Evolutionary conservation across 495 filamentous ascomycete species (phyloP), one percentile per base, ranked within the genome.

Genomic region (Penicillium desertorum): DNA sequence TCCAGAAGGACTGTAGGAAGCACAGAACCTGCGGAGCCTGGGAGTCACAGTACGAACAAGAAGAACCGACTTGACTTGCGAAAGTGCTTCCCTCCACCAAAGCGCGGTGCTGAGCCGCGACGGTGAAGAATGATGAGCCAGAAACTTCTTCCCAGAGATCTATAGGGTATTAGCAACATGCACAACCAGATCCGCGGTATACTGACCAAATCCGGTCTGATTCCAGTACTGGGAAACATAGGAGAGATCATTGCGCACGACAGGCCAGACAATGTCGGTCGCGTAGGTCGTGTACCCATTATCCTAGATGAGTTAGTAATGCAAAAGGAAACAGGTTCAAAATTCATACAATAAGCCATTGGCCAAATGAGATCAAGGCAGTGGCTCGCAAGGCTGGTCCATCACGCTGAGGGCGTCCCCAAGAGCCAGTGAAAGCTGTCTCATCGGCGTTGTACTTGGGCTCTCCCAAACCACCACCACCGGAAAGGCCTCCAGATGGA

Each of bases 181-280:
- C 2, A 4, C 23, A 22, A 4, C n/a, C 44, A n/a, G 19, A 4
- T 10, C 27, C 5, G 32, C 45, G 48, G 22, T 14, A 41, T n/a
- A 58, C 51, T 44, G 14, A 65, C 67, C 71, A 54, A 81, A 90
- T 30, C 84, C 84, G 22, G 80, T 84, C 53, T 83, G 73, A 61
- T 83, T 85, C 88, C 88, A 91, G 72, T 90, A 86, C 60, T 89
- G 80, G 4, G 83, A 74, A 8, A 88, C 81, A 60, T 90, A 89
- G n/a, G 79, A 74, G 17, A 90, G 78, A 57, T 90, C 87, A 58
- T 88, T 88, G 39, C 78, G 60, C 6, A 89, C 79, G 23, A 88
- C 69, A 4, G 87, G 83, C 82, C 86, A 87, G 17, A 87, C 74
- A 45, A 62, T 61, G 59, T 56, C 74, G 67, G 17, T 54, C 0